Base-by-base conservation (phyloP, 768 basidiomycete genomes). In the Mycena olivaceomarginata region DNA sequence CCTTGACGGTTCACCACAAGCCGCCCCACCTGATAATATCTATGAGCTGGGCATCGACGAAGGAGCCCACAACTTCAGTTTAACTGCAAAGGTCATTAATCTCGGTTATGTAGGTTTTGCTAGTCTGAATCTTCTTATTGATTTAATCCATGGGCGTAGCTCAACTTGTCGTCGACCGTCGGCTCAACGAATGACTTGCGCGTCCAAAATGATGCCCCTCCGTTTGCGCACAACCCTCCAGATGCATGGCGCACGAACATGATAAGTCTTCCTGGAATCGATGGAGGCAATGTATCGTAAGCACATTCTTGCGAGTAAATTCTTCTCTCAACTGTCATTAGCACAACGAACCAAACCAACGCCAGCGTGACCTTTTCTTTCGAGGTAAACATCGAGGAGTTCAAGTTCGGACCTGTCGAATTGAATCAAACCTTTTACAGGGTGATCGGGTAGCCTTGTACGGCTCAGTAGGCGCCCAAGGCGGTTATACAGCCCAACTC, bases 401-500 rank as follows among this genome's bases (percentile, higher is more conserved):
- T 45, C n/a, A 13, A 8, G 22, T 41, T 56, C 9, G 5, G 18
- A 45, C n/a, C 7, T 8, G 20, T 15, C 2, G 8, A 51, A n/a
- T 43, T 41, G 31, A 2, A 31, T 31, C 4, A 71, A 31, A 37
- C 15, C 57, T 8, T 31, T 2, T 41, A 46, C 62, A 77, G 82
- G 80, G 86, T 67, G 75, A 83, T 80, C 81, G 84, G 74, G 68
- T 90, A 62, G 80, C 85, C 13, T 80, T 90, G 37, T 88, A 85
- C 59, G 90, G 90, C 9, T 67, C 87, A 13, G 85, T 89, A 16
- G 84, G 85, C 16, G 1, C 0, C 51, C 83, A 81, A n/a, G 82
- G 85, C 11, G 45, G 78, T 13, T 88, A 85, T 78, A 75, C 80
- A 37, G 86, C 85, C 5, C 78, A 81, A 43, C 41, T 88, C 37